phyloP scores from a whole-genome alignment of 2,329 filamentous ascomycete species.

The Ophiostoma ips region DNA sequence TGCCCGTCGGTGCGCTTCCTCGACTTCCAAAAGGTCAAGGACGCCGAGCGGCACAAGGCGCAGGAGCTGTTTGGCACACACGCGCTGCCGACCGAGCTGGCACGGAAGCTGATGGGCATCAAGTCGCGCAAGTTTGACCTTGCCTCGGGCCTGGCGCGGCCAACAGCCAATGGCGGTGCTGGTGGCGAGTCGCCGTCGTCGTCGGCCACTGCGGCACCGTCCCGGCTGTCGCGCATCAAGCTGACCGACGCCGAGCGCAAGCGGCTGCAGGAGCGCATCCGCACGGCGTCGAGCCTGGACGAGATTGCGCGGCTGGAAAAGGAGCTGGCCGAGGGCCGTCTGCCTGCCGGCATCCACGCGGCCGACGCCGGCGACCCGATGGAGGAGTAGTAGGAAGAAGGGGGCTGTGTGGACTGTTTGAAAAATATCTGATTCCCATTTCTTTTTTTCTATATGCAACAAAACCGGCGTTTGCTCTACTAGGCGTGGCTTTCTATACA shows the following conservation, averaged over 20 bases:
- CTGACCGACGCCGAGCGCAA: constrained; percentile 81
- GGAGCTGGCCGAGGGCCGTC: constrained; percentile 74
- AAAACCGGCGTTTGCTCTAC: background rate
- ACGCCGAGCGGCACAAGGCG: constrained; percentile 64
- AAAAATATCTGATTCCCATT: too few relatives aligned
- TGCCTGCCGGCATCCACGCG: constrained; percentile 55
- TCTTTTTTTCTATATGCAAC: background rate
- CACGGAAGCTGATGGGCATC: constrained; percentile 65
- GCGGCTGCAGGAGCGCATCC: constrained; percentile 73
- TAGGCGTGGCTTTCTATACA: background rate
- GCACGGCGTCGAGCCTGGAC: constrained; percentile 73
- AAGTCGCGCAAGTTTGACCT: constrained; percentile 66
- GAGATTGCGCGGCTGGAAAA: constrained; percentile 88
- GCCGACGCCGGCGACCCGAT: constrained; percentile 35
- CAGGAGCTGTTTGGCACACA: constrained; percentile 69
- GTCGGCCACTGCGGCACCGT: constrained; percentile 23
- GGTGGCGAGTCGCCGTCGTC: constrained; percentile 12
- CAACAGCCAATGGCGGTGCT: constrained; percentile 12
- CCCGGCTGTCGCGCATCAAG: constrained; percentile 64
- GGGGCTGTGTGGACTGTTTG: background rate
- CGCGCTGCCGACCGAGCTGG: constrained; percentile 66
- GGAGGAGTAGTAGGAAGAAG: constrained; percentile 36
- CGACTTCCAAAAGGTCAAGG: constrained; percentile 84
- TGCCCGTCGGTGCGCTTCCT: constrained; percentile 77
- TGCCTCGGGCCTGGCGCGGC: constrained; percentile 28